Evolutionary conservation across 2,329 filamentous ascomycete genomes (phyloP), one percentile per base, ranked within the genome.

Genomic region (Claviceps pusilla): DNA sequence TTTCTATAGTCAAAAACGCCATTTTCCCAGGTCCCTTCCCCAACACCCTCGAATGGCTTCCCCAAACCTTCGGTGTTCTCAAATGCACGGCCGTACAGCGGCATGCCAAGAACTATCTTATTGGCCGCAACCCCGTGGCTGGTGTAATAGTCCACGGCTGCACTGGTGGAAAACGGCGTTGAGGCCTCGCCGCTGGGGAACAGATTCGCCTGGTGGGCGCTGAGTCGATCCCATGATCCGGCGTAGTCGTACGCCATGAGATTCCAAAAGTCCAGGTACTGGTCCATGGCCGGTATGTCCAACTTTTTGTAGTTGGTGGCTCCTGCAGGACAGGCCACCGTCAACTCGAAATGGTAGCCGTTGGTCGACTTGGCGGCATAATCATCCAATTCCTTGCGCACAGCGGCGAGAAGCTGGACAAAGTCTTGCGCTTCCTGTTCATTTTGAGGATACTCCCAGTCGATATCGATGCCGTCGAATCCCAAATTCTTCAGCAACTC

Each of bases 81-180:
- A 66, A 96, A 97, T 0, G 87, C 82, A 41, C 89, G 86, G 1
- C 91, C 91, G 65, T 96, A 97, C 12, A 97, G 73, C 2, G 91
- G 90, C 86, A 96, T 91, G 3, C 91, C 90, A 14, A 96, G 68
- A 3, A 95, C 86, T 53, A 97, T 80, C 70, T 95, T 96, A 57
- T 74, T 65, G 0, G 82, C 65, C 0, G 76, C 64, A 0, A 96
- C 82, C 7, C 84, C 83, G 12, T 78, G 76, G 1, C 70, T 65
- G 16, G 78, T 72, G 71, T 96, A 97, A 61, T 81, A 76, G 12
- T 81, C 71, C 7, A 97, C 71, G 0, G 90, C 89, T 1, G 76
- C 73, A 4, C 79, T 61, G 3, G 86, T 87, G 69, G 79, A 88
- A 71, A 90, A 95, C 0, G 89, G 89, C 0, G 91, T 96, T 52